Base-by-base conservation (phyloP, 768 basidiomycete genomes). In the Coprinellus aureogranulatus region DNA sequence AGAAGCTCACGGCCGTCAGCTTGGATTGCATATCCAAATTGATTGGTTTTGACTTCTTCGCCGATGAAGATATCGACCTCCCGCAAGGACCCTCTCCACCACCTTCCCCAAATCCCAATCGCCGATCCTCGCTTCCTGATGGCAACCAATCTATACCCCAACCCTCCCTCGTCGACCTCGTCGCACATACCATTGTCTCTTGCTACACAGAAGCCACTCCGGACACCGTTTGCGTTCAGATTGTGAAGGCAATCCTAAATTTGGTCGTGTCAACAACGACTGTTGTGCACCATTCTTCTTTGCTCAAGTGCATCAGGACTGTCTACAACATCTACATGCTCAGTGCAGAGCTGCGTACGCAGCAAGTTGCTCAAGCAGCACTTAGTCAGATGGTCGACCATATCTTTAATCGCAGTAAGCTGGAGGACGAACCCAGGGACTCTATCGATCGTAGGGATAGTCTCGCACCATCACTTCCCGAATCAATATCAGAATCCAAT, bases 321-420 rank as follows among this genome's bases (percentile, higher is more conserved):
- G 97, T 99, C 3, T 99, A 98, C 77, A 98, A 99, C 69, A 88
- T 99, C 58, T 99, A 98, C 70, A 79, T 99, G 26, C 80, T 98
- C 58, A 94, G 92, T 64, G 80, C 82, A 22, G 93, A 96, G 66
- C 82, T 89, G 4, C 90, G 94, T 50, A 98, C 96, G 63, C 97
- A 98, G 74, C 95, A 92, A 78, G 96, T 99, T 37, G 97, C 97
- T 18, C 97, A 99, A 72, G 97, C 96, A 20, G 94, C 95, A 18
- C 82, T 99, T 18, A 94, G 94, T 0, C 97, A 99, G 71, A 98
- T 99, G 88, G 94, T 98, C 2, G 90, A 97, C 65, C 95, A 98
- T 66, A 87, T 98, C 56, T 98, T 99, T 69, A 82, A 89, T 14
- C 84, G 97, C 22, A 92, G 92, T 65, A 80, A 79, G 68, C 65